A percentile compares a stretch with the other conserved stretches of the same genome.
Evolutionary conservation across 805 yeast species (phyloP).

Genomic region (Wickerhamomyces rabaulensis): DNA sequence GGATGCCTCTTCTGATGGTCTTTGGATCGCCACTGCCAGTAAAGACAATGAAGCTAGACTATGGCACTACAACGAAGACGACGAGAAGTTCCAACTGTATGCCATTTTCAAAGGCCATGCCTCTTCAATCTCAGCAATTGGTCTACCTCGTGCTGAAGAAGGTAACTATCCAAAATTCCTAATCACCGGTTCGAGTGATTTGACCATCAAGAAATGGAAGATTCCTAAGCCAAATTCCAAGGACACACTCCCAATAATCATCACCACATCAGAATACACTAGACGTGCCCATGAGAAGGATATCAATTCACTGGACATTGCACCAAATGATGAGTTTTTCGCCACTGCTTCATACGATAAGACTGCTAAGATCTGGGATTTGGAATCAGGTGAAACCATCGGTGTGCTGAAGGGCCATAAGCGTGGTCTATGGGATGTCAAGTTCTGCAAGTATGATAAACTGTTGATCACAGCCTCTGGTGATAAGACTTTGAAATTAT

Average conservation of each 20-base stretch:
- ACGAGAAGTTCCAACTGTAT: conserved; percentile 36
- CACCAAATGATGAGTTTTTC: conserved; percentile 85
- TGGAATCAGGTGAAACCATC: conserved; percentile 77
- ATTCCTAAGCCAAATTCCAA: conserved; percentile 63
- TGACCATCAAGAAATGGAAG: conserved; percentile 80
- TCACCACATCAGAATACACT: conserved; percentile 74
- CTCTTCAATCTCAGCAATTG: conserved; percentile 79
- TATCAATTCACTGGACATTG: conserved; percentile 80
- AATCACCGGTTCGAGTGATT: conserved; percentile 88
- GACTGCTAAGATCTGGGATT: conserved; percentile 84
- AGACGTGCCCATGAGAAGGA: conserved; percentile 97
- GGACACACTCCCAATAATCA: conserved; percentile 23
- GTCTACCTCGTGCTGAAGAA: conserved; percentile 42
- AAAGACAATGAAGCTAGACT: conserved; percentile 82
- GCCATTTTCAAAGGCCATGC: conserved; percentile 82
- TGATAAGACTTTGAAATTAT: conserved; percentile 82
- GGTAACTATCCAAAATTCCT: conserved; percentile 52
- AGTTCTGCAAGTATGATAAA: conserved; percentile 77
- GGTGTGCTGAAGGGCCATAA: conserved; percentile 87
- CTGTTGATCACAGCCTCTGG: conserved; percentile 81
- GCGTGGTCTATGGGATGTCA: conserved; percentile 91
- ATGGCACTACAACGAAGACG: conserved; percentile 61
- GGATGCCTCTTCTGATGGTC: conserved; percentile 74
- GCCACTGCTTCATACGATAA: conserved; percentile 96
- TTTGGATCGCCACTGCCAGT: conserved; percentile 88